Evolutionary conservation across 768 basidiomycete species (phyloP), one percentile per base, ranked within the genome.

Genomic region (Boletellus sp.): DNA sequence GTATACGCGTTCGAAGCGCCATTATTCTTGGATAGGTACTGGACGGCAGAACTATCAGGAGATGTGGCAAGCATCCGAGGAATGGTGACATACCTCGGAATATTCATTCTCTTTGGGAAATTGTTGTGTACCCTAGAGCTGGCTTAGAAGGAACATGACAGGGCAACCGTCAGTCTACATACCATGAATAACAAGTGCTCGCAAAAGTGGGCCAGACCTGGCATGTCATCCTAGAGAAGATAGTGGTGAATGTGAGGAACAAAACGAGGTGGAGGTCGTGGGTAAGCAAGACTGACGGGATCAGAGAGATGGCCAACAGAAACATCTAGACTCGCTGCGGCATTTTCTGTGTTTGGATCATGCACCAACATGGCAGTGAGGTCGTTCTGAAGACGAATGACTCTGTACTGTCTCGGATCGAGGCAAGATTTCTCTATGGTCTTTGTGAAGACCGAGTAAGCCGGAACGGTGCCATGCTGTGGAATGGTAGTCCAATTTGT

Each of bases 121-220:
- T 65, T 83, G 81, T 56, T 83, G 80, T 10, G 87, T 91, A 17
- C 90, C 89, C 89, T 91, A 35, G 52, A 35, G 20, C 33, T 32
- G 37, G 20, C 47, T 56, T 28, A 48, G 22, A 24, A 47, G 46
- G 11, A 1, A 45, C 15, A 26, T 11, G 11, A 3, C 15, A 40
- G 1, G 11, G 22, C 13, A 34, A 38, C 8, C 31, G 40, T 34
- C 31, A 31, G 6, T 28, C 8, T 5, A 67, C 83, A 53, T 59
- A 93, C 94, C 85, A 99, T 91, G 70, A 99, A 99, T 53, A 96
- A 70, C 42, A 99, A 65, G 68, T 99, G 95, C 66, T 99, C 95
- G 71, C 94, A 94, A 64, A 94, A 94, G 68, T 95, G 92, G 42
- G 93, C 93, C 38, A 94, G 77, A 11, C 93, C 93, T 10, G 90